Percentiles rank a stretch among this genome's conserved stretches.
Evolutionary conservation across 73 alveolate species (phyloP).

Genomic region (Paramecium biaurelia): DNA sequence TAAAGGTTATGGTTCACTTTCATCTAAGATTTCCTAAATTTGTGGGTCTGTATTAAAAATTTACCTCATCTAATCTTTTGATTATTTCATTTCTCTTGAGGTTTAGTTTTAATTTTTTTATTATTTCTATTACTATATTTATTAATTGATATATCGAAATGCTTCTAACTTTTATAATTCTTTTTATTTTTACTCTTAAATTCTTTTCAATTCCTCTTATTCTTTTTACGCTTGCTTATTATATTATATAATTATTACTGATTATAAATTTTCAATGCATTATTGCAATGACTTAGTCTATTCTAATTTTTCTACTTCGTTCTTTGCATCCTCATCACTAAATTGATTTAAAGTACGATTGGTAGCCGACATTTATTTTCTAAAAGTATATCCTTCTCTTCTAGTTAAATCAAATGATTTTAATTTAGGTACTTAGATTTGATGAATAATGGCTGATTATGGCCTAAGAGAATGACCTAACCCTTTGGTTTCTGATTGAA

Average conservation of each 20-base stretch:
- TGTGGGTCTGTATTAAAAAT: conserved; percentile 11
- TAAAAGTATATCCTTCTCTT: background rate
- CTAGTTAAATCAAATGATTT: background rate
- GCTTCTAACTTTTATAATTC: conserved; percentile 42
- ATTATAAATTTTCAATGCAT: background rate
- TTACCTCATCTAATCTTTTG: background rate
- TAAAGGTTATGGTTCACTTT: conserved; percentile 47
- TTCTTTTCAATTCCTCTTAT: background rate
- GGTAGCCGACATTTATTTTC: background rate
- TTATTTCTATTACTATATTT: background rate
- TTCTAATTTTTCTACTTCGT: background rate
- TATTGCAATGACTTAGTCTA: background rate
- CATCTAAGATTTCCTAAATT: background rate
- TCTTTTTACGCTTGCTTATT: background rate
- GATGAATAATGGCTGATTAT: background rate
- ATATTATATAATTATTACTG: background rate
- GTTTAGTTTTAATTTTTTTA: background rate
- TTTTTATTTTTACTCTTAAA: background rate
- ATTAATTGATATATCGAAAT: background rate
- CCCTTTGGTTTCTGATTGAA: background rate
- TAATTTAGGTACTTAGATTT: background rate
- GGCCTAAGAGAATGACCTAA: background rate
- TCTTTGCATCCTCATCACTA: background rate
- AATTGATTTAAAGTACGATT: background rate
- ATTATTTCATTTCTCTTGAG: background rate